Evolutionary conservation across 2,329 filamentous ascomycete genomes (phyloP).

Genomic region (Xylaria sp.): DNA sequence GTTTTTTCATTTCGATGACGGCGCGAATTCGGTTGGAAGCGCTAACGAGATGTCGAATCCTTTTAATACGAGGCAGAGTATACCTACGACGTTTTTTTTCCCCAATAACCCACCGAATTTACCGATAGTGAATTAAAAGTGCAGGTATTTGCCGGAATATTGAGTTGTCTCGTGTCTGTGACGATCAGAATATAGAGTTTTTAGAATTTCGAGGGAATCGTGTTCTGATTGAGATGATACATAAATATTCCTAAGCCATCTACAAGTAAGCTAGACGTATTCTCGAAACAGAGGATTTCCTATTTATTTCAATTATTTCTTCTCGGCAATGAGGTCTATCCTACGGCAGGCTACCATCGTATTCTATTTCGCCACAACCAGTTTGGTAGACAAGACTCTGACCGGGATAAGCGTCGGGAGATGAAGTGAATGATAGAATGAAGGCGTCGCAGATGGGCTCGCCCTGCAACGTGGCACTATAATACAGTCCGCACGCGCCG

Average conservation of each 20-base stretch:
- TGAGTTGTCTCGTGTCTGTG: too few relatives aligned
- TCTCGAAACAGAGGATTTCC: not conserved
- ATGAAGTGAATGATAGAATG: slow-evolving; percentile 37
- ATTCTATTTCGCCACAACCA: slow-evolving; percentile 31
- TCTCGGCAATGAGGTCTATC: not conserved
- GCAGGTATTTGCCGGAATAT: too few relatives aligned
- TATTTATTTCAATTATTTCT: not conserved
- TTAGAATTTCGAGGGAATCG: not conserved
- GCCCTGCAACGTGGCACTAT: slow-evolving; percentile 25
- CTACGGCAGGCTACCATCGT: not conserved
- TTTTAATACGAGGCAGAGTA: too few relatives aligned
- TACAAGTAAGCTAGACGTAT: not conserved
- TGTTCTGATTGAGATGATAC: not conserved
- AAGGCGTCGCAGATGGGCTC: slow-evolving; percentile 36
- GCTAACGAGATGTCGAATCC: too few relatives aligned
- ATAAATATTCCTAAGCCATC: not conserved
- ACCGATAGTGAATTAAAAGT: too few relatives aligned
- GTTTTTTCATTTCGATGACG: too few relatives aligned
- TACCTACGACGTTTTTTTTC: too few relatives aligned
- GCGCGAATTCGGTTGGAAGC: too few relatives aligned
- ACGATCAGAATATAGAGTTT: too few relatives aligned
- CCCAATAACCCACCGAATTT: too few relatives aligned
- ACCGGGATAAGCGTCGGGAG: slow-evolving; percentile 30
- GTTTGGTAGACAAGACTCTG: slow-evolving; percentile 37
- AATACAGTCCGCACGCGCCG: slow-evolving; percentile 37